Base-by-base conservation (phyloP, 306 rosid species). In the Pueraria montana region DNA sequence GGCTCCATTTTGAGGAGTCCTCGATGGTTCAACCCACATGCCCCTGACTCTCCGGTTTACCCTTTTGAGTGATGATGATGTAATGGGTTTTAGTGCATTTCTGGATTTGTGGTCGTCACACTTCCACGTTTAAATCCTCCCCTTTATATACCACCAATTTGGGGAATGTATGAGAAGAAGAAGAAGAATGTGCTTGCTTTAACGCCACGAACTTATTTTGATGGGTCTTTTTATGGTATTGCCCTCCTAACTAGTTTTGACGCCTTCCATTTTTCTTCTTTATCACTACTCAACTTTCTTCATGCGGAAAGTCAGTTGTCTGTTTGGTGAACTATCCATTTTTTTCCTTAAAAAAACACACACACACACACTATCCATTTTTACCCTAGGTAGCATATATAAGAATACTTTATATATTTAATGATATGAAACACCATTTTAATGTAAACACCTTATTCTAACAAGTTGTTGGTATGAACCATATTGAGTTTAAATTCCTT, bases 1-100 rank as follows among this genome's bases (percentile, higher is more conserved):
- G 2, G 95, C 97, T 45, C 97, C 97, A 38, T 93, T 96, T 90
- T 96, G 87, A 91, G 76, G 17, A 61, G 43, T 16, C 23, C 45
- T 63, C 11, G 6, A 34, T 34, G 7, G 65, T 52, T 52, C 5
- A 52, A 53, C 4, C 53, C 17, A 38, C 58, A 55, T n/a, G 58
- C 32, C 26, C 42, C 50, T 56, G 20, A 34, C 55, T 49, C 52
- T 77, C 38, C 18, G 34, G 11, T 20, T 45, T 65, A 63, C 86
- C 79, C 53, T 83, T 74, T 82, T 59, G 50, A 62, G 80, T 34
- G 71, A 17, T 66, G 11, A 86, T 75, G 72, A 64, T 79, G 70
- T 79, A 61, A 61, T 52, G 55, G 34, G 20, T 8, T 36, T 45
- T 46, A 30, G 77, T 58, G 66, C 59, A 52, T 79, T 80, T 59